Conservation (phyloP, 768 basidiomycete genomes). For the Mycena crocata region DNA sequence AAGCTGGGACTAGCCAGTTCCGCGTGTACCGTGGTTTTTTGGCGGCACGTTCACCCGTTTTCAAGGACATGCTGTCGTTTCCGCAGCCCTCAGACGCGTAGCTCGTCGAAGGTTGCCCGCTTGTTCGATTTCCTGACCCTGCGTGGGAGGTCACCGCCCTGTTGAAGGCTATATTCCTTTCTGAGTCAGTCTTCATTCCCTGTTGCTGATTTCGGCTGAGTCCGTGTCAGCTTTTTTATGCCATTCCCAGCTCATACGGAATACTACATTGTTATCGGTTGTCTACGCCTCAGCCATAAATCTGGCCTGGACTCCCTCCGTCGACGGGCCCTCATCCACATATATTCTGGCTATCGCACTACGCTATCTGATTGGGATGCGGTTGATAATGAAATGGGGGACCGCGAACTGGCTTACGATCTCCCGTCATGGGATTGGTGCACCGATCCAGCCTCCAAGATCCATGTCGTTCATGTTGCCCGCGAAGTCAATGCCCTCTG, state of each 20-base stretch:
- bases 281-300: conserved; percentile 2
- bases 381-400: no score
- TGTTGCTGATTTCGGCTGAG: no score
- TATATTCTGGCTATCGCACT: background rate
- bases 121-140: background rate
- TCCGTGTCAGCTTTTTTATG: conserved; percentile 2
- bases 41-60: no score
- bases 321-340: conserved; percentile 2
- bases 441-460: background rate
- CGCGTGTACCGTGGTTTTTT: conserved; percentile 1
- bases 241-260: conserved; percentile 1
- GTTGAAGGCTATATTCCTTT: background rate
- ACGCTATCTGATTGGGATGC: background rate
- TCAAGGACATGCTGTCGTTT: no score
- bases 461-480: background rate
- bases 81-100: conserved; percentile 6
- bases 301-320: background rate
- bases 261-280: background rate
- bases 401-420: no score
- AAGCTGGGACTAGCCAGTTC: conserved; percentile 8
- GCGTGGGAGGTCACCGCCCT: background rate
- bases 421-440: no score
- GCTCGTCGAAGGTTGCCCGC: conserved; percentile 9
- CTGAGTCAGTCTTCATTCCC: background rate
- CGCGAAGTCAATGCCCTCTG: conserved; percentile 1